A percentile compares a stretch with the other conserved stretches of the same genome.
Evolutionary conservation across 202 grass and related monocot species (phyloP).

Genomic region (Setaria italica): DNA sequence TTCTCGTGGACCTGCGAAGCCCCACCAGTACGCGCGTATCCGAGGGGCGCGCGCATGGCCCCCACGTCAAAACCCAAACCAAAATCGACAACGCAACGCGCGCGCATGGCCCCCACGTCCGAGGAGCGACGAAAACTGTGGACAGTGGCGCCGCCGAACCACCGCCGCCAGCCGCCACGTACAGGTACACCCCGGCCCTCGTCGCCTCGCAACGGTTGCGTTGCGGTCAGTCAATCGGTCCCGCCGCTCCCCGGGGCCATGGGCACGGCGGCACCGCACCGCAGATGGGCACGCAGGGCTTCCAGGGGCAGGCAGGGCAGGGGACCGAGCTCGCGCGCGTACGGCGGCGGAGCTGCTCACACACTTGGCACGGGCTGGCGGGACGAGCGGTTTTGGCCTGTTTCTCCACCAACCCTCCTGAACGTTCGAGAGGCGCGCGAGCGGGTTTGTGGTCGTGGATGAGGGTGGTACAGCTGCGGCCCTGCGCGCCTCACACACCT

Average conservation of each 20-base stretch:
- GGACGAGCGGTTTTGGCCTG: not conserved
- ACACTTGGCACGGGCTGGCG: not conserved
- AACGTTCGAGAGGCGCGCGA: not conserved
- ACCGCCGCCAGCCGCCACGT: not conserved
- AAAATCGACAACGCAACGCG: not conserved
- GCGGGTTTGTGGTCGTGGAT: not conserved
- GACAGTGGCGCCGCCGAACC: not conserved
- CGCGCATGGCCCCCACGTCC: not conserved
- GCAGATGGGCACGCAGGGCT: not conserved
- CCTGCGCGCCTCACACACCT: not conserved
- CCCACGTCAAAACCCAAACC: not conserved
- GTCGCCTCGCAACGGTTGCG: not conserved
- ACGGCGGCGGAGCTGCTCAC: not conserved
- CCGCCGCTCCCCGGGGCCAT: not conserved
- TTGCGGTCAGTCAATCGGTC: not conserved
- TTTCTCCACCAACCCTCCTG: not conserved
- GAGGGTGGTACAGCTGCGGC: not conserved
- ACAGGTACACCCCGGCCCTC: not conserved
- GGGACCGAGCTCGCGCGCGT: constrained; percentile 7
- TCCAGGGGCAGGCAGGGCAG: not conserved
- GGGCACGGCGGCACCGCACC: too few relatives aligned
- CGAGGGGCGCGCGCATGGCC: too few relatives aligned
- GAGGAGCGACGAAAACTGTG: not conserved
- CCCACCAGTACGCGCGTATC: not conserved
- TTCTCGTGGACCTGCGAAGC: not conserved